Conservation (phyloP, 169 alveolate species). For the Eimeria zaria region DNA sequence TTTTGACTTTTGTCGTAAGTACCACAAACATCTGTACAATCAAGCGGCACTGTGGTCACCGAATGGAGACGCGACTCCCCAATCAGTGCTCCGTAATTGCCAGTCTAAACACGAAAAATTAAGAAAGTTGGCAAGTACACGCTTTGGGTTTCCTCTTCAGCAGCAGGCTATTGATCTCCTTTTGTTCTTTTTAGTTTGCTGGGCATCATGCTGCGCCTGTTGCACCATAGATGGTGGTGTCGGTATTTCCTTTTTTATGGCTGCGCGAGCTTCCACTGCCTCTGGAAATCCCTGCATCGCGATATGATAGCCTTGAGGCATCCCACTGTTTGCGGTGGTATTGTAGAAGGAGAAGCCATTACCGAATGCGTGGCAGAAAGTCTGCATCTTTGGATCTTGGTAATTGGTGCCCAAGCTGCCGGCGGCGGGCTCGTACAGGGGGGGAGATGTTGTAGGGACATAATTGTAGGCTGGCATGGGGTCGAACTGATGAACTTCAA, state of each 20-base stretch:
- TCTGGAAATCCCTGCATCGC: conserved; percentile 76
- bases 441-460: conserved; percentile 50
- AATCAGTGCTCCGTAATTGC: background rate
- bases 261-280: conserved; percentile 46
- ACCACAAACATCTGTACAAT: background rate
- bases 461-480: conserved; percentile 62
- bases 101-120: background rate
- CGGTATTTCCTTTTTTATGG: conserved; percentile 45
- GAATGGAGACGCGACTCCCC: background rate
- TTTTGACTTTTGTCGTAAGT: background rate
- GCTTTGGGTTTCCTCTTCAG: background rate
- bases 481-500: conserved; percentile 41
- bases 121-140: background rate
- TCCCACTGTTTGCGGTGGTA: conserved; percentile 40
- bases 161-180: conserved; percentile 61
- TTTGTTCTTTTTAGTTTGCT: background rate
- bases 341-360: conserved; percentile 48
- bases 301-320: conserved; percentile 82
- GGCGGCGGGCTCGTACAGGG: conserved; percentile 64
- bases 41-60: background rate
- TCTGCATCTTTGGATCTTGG: conserved; percentile 72
- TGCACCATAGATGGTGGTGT: conserved; percentile 42
- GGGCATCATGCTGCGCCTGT: conserved; percentile 2
- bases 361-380: conserved; percentile 73
- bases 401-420: conserved; percentile 24